These are phyloP conservation scores for Cryptosporidium felis DNA, from an alignment of 169 alveolate species.

Conservation along the genomic window DNA sequence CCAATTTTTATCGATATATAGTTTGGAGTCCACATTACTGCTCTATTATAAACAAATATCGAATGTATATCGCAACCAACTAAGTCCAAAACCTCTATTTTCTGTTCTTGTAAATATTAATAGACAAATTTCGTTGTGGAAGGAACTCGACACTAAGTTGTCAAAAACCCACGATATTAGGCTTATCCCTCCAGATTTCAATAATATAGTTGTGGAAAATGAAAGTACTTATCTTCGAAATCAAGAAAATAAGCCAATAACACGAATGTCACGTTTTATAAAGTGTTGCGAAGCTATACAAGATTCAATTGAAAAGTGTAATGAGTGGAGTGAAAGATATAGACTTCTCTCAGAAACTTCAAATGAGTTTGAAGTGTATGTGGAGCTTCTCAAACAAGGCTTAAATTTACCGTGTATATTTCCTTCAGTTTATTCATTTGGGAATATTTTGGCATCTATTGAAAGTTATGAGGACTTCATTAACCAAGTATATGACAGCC, in stretches of 20 bases:
- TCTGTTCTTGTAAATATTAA: neutral
- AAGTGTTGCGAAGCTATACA: conserved; percentile 7
- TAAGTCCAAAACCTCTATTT: conserved; percentile 32
- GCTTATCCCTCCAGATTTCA: conserved; percentile 21
- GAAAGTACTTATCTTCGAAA: neutral
- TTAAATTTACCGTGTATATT: conserved; percentile 47
- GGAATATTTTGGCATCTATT: conserved; percentile 63
- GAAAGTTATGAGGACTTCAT: conserved; percentile 68
- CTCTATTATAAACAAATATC: conserved; percentile 30
- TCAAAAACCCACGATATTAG: neutral
- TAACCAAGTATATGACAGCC: conserved; percentile 17
- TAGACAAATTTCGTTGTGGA: conserved; percentile 24
- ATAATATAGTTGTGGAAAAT: neutral
- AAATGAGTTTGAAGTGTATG: conserved; percentile 36
- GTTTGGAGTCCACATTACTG: conserved; percentile 21
- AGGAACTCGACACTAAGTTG: neutral
- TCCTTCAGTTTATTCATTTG: conserved; percentile 49
- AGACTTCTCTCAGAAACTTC: neutral
- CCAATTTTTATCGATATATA: conserved; percentile 20
- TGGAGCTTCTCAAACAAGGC: conserved; percentile 46
- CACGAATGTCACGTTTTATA: conserved; percentile 3
- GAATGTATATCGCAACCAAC: conserved; percentile 2
- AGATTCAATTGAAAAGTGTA: conserved; percentile 3
- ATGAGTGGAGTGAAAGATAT: conserved; percentile 65
- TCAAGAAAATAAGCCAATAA: neutral